Evolutionary conservation across 352 stramenopile genomes (phyloP).

Genomic region (Stephanocyclus meneghinianus): DNA sequence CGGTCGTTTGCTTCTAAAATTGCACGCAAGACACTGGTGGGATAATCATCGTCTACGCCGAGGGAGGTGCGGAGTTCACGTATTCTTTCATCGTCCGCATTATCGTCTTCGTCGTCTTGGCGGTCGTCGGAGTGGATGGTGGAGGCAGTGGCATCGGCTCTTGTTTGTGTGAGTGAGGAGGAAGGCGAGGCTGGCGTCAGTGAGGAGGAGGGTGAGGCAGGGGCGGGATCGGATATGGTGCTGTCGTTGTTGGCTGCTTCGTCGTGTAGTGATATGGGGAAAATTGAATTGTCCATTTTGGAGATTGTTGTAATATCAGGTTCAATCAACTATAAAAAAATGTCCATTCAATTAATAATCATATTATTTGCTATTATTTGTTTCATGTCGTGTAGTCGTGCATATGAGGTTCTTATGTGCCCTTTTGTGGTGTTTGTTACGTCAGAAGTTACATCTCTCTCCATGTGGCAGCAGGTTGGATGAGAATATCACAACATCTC

Average conservation of each 20-base stretch:
- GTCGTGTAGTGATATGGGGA: background rate
- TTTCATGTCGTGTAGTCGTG: too few relatives aligned
- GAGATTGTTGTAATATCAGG: too few relatives aligned
- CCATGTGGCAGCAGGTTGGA: too few relatives aligned
- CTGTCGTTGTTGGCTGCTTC: background rate
- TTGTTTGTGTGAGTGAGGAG: background rate
- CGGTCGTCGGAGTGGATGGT: background rate
- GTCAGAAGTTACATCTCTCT: too few relatives aligned
- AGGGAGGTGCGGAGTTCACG: background rate
- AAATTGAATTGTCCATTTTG: too few relatives aligned
- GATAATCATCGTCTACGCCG: constrained; percentile 4
- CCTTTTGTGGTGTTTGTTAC: too few relatives aligned
- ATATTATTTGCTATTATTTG: too few relatives aligned
- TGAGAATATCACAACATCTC: too few relatives aligned
- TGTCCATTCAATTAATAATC: too few relatives aligned
- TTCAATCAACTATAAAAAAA: too few relatives aligned
- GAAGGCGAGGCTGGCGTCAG: background rate
- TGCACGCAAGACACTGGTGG: background rate
- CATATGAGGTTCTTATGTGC: too few relatives aligned
- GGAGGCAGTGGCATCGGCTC: background rate
- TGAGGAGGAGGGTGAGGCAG: background rate
- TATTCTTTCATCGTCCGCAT: background rate
- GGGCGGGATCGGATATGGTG: background rate
- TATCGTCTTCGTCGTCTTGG: background rate
- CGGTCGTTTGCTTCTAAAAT: constrained; percentile 19